phyloP scores from a whole-genome alignment of 306 rosid genomes.

The Trifolium subterraneum region DNA sequence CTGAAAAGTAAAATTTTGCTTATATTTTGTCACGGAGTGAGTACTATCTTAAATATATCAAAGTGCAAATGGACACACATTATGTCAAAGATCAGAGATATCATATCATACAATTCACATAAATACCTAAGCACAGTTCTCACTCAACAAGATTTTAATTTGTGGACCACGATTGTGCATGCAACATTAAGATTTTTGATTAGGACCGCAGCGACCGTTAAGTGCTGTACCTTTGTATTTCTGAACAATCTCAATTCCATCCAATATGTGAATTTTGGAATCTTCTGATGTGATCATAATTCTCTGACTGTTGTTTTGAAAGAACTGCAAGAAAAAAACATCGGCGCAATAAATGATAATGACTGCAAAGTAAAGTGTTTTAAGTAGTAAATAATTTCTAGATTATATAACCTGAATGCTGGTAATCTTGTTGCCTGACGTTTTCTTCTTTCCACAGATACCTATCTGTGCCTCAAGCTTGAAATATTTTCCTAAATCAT shows the following conservation, averaged over 20 bases:
- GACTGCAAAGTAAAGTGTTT: conserved; percentile 9
- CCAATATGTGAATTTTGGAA: conserved; percentile 72
- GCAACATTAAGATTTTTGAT: conserved; percentile 5
- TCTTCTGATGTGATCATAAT: conserved; percentile 86
- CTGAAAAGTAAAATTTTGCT: too few species aligned
- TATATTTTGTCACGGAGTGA: too few species aligned
- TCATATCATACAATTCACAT: conserved; percentile 16
- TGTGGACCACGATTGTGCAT: not conserved
- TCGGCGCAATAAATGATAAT: not conserved
- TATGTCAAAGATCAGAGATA: not conserved
- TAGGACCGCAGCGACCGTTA: not conserved
- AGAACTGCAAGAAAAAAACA: conserved; percentile 59
- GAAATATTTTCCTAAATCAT: conserved; percentile 61
- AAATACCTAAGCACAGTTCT: too few species aligned
- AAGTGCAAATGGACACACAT: not conserved
- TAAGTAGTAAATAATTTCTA: conserved; percentile 9
- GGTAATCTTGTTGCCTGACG: conserved; percentile 74
- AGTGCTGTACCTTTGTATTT: conserved; percentile 66
- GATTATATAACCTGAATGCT: conserved; percentile 76
- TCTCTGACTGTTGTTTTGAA: conserved; percentile 51
- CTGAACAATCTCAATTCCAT: conserved; percentile 61
- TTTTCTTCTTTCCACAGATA: conserved; percentile 60
- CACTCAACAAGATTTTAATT: not conserved
- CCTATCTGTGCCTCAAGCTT: conserved; percentile 59
- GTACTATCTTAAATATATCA: not conserved